Percentiles rank a stretch among this genome's conserved stretches.
Evolutionary conservation across 257 asterid species (phyloP).

Genomic region (Solanum pinnatisectum): DNA sequence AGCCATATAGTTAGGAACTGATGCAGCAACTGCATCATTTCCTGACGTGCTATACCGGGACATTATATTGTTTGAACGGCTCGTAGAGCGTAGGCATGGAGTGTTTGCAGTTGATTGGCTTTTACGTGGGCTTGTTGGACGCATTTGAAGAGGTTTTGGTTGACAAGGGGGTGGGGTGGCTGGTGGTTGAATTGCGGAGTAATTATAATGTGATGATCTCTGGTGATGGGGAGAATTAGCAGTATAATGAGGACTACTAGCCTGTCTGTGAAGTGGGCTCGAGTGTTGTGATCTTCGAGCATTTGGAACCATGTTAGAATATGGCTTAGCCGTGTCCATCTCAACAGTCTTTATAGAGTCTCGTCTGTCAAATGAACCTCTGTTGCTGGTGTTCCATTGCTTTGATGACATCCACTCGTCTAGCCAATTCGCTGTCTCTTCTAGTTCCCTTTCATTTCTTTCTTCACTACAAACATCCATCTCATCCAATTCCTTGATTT

Average conservation of each 20-base stretch:
- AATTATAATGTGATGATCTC: conserved; percentile 14
- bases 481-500: conserved; percentile 34
- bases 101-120: conserved; percentile 85
- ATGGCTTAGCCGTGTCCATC: conserved; percentile 38
- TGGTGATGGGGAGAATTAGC: conserved; percentile 35
- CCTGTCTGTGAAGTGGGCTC: conserved; percentile 42
- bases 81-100: conserved; percentile 47
- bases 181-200: conserved; percentile 25
- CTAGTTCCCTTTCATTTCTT: conserved; percentile 24
- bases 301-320: conserved; percentile 12
- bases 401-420: conserved; percentile 56
- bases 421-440: conserved; percentile 42
- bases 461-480: conserved; percentile 16
- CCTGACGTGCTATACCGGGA: conserved; percentile 29
- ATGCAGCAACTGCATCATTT: conserved; percentile 10
- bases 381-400: conserved; percentile 50
- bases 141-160: conserved; percentile 29
- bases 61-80: conserved; percentile 23
- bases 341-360: conserved; percentile 79
- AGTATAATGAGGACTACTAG: conserved; percentile 8
- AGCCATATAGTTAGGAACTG: conserved; percentile 79
- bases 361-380: conserved; percentile 58
- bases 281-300: conserved; percentile 51
- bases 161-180: conserved; percentile 41
- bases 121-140: conserved; percentile 48